Evolutionary conservation across 495 filamentous ascomycete species (phyloP).

Genomic region (Clohesyomyces aquaticus): DNA sequence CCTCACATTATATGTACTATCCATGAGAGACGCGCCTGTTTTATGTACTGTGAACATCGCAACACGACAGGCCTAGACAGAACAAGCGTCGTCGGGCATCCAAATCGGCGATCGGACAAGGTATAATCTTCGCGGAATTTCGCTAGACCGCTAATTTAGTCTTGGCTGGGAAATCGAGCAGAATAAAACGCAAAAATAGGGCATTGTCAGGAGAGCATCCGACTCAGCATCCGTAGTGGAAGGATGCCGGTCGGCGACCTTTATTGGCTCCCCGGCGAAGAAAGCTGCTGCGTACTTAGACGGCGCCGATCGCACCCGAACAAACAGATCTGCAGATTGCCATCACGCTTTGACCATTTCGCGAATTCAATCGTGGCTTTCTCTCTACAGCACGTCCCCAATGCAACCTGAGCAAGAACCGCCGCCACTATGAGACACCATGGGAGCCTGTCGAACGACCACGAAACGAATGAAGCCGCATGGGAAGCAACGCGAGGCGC

Average conservation of each 20-base stretch:
- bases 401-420: not conserved
- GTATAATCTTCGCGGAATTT: too few species aligned
- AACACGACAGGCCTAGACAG: too few species aligned
- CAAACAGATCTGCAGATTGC: not conserved
- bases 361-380: not conserved
- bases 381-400: not conserved
- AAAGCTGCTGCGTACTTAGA: not conserved
- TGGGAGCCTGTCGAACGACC: constrained; percentile 52
- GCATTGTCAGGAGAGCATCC: not conserved
- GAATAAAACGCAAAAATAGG: not conserved
- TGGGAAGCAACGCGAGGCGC: constrained; percentile 67
- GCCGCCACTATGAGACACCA: constrained; percentile 35
- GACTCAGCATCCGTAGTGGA: not conserved
- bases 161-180: not conserved
- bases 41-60: too few species aligned
- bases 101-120: too few species aligned
- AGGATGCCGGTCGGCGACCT: not conserved
- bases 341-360: not conserved
- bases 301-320: not conserved
- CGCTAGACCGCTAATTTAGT: too few species aligned
- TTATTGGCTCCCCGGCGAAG: not conserved
- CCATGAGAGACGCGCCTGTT: too few species aligned
- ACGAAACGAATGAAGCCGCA: constrained; percentile 62
- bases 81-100: too few species aligned
- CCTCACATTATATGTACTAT: too few species aligned